Conservation (phyloP, 1,284 basidiomycete species). For the Singerocomus inundabilis region DNA sequence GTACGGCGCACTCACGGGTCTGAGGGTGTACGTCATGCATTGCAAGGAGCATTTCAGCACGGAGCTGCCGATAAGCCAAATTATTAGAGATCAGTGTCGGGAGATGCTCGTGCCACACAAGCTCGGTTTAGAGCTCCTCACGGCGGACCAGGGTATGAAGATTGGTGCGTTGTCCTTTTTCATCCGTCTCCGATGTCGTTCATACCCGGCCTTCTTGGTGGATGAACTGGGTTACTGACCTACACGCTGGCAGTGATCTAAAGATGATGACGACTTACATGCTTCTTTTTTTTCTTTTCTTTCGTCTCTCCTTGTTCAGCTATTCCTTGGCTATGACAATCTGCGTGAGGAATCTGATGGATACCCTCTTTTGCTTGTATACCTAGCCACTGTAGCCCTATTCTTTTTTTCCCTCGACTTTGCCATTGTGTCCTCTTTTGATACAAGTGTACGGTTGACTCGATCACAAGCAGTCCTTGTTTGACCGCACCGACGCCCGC, state of each 20-base stretch:
- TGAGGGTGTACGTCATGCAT: slow-evolving; percentile 73
- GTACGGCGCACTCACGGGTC: slow-evolving; percentile 50
- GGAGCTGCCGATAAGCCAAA: slow-evolving; percentile 48
- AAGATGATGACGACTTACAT: slow-evolving; percentile 1
- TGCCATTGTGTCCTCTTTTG: background rate
- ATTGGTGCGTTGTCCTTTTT: slow-evolving; percentile 56
- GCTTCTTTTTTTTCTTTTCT: background rate
- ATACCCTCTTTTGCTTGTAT: slow-evolving; percentile 34
- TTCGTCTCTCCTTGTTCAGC: no score
- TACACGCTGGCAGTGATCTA: slow-evolving; percentile 19
- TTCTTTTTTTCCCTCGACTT: background rate
- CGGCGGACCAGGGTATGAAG: slow-evolving; percentile 69
- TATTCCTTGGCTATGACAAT: slow-evolving; percentile 10
- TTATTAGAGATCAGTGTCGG: slow-evolving; percentile 64
- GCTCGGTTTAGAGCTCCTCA: slow-evolving; percentile 62
- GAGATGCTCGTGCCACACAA: slow-evolving; percentile 51
- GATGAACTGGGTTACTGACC: no score
- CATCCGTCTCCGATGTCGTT: no score
- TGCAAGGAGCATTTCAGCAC: slow-evolving; percentile 68
- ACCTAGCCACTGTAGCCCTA: slow-evolving; percentile 38
- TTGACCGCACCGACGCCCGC: no score
- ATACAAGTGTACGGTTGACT: no score
- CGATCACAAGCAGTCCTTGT: no score
- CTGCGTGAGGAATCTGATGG: slow-evolving; percentile 9
- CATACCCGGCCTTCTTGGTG: no score